Evolutionary conservation across 73 alveolate genomes (phyloP).

Genomic region (Tetrahymena malaccensis): DNA sequence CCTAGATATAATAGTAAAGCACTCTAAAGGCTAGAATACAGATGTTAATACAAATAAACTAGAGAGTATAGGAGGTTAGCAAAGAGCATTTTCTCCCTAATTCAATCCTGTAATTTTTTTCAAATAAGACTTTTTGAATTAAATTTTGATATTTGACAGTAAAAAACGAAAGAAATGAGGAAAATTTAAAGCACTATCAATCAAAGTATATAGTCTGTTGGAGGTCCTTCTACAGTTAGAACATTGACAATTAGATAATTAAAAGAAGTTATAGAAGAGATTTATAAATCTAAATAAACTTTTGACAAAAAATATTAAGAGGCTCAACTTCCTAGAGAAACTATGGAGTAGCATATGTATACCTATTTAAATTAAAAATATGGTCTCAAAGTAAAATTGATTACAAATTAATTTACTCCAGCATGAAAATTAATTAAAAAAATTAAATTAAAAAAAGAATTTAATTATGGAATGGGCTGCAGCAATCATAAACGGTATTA

Average conservation of each 20-base stretch:
- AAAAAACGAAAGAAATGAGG: neutral
- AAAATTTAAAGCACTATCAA: neutral
- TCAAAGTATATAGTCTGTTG: neutral
- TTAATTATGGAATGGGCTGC: conserved; percentile 93
- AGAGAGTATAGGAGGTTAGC: neutral
- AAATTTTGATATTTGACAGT: neutral
- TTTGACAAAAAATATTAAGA: conserved; percentile 88
- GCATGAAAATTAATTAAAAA: neutral
- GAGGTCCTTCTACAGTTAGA: conserved; percentile 37
- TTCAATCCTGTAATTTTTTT: neutral
- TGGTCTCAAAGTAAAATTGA: conserved; percentile 66
- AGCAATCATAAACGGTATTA: conserved; percentile 82
- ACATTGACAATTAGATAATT: conserved; percentile 60
- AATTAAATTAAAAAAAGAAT: neutral
- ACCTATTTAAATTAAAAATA: conserved; percentile 89
- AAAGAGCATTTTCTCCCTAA: conserved; percentile 1
- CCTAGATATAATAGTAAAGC: conserved; percentile 24
- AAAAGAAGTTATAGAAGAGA: conserved; percentile 80
- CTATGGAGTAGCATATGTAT: conserved; percentile 94
- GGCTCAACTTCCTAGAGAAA: conserved; percentile 83
- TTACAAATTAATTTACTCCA: neutral
- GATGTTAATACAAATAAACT: neutral
- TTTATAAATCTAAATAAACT: conserved; percentile 71
- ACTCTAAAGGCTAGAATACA: conserved; percentile 14
- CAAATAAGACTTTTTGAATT: neutral